Percentiles rank a stretch among this genome's conserved stretches.
Evolutionary conservation across 441 rosid species (phyloP).

Genomic region (Flueggea neowawraea): DNA sequence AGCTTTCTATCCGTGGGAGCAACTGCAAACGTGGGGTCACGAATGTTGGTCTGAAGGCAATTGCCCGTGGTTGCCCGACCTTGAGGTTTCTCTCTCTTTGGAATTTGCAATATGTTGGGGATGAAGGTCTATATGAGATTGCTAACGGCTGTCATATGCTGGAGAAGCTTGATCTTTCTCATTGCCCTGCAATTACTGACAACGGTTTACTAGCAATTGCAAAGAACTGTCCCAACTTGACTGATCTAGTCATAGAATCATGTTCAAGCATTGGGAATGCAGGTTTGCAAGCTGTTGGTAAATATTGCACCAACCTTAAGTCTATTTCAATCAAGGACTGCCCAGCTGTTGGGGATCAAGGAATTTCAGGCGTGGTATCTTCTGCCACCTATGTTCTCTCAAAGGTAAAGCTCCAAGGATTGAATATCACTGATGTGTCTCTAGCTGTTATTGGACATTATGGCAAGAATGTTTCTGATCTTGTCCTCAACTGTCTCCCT

Average conservation of each 20-base stretch:
- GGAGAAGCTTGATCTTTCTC: conserved; percentile 77
- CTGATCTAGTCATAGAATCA: conserved; percentile 64
- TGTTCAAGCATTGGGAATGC: conserved; percentile 79
- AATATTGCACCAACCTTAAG: conserved; percentile 54
- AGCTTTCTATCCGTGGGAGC: conserved; percentile 62
- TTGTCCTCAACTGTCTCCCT: conserved; percentile 55
- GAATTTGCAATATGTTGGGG: conserved; percentile 56
- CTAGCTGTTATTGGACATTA: conserved; percentile 91
- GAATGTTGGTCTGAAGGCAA: conserved; percentile 54
- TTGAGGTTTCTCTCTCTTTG: conserved; percentile 71
- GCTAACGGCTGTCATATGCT: conserved; percentile 64
- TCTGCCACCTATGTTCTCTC: conserved; percentile 43
- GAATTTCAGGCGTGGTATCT: conserved; percentile 58
- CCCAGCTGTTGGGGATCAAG: conserved; percentile 83
- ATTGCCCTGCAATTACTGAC: conserved; percentile 62
- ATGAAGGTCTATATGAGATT: conserved; percentile 59
- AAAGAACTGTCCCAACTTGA: conserved; percentile 61
- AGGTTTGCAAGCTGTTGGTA: conserved; percentile 67
- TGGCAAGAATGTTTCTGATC: conserved; percentile 63
- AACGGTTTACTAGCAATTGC: conserved; percentile 76
- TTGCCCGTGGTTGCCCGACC: conserved; percentile 76
- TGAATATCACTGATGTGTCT: conserved; percentile 80
- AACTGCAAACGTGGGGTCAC: conserved; percentile 53
- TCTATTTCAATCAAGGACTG: conserved; percentile 75
- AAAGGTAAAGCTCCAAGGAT: conserved; percentile 73